Conservation (phyloP, 352 stramenopile genomes). For the Phytophthora nicotianae region DNA sequence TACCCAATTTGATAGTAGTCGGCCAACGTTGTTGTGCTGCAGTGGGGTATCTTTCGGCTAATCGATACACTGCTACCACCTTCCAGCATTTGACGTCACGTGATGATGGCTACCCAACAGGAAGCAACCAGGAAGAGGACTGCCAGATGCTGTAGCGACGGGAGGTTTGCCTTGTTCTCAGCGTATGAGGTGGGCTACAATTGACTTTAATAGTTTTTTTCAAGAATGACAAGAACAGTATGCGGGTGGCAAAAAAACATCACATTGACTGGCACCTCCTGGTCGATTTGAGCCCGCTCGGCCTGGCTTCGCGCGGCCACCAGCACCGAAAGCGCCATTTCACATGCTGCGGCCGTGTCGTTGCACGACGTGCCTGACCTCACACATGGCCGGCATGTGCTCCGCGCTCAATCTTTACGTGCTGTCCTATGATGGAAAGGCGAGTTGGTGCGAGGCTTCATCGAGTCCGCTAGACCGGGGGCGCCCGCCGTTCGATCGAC, state of each 20-base stretch:
- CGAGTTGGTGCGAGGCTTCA: not conserved
- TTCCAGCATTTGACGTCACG: not conserved
- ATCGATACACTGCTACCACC: not conserved
- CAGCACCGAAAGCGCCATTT: conserved; percentile 11
- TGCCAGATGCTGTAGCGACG: not conserved
- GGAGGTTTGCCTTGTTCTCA: not conserved
- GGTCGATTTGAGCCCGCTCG: conserved; percentile 8
- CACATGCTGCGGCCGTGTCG: not conserved
- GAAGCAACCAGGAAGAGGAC: not conserved
- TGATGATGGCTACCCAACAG: conserved; percentile 1
- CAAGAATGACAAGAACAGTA: conserved; percentile 11
- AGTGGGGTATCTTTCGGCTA: too few species aligned
- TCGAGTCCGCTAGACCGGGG: too few species aligned
- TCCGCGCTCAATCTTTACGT: conserved; percentile 25
- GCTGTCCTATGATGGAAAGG: conserved; percentile 21
- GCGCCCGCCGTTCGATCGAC: too few species aligned
- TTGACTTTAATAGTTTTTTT: too few species aligned
- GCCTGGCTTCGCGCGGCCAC: conserved; percentile 1
- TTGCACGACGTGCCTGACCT: not conserved
- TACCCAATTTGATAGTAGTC: not conserved
- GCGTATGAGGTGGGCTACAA: too few species aligned
- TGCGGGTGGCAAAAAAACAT: not conserved
- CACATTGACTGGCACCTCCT: not conserved
- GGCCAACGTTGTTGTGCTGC: not conserved
- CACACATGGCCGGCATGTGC: conserved; percentile 6